Base-by-base conservation (phyloP, 2,329 filamentous ascomycete species). In the Rutstroemia sp. region DNA sequence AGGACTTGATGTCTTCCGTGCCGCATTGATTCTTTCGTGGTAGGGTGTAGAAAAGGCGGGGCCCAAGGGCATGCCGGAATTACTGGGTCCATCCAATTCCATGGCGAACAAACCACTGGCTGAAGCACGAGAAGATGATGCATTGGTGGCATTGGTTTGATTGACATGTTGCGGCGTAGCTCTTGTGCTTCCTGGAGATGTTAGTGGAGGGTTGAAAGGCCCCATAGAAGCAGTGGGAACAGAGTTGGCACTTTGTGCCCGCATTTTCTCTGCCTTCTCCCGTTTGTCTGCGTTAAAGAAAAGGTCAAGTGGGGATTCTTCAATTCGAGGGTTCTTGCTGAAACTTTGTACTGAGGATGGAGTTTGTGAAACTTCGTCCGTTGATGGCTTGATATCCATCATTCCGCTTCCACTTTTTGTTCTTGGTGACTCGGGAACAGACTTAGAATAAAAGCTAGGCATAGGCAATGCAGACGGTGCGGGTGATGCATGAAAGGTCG, bases 401-500 rank as follows among this genome's bases (percentile, higher is more conserved):
- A 71, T 65, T 5, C 79, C 65, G 59, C 73, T 72, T 45, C 76
- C 61, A 45, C 69, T 71, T 59, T 69, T 76, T 59, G 73, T 69
- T 19, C 71, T 71, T 14, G 72, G 82, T 3, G 84, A 85, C 57
- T 87, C 85, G 3, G 85, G 84, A 12, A 88, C 78, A 0, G 89
- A 84, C 66, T 87, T 92, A 27, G 87, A 86, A 60, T 88, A 82
- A 70, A 96, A 96, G 67, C 87, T 95, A 10, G 94, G 94, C 57
- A 96, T 87, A 0, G 94, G 94, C 34, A 99, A 77, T 23, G 90
- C 85, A 8, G 91, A 95, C 0, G 94, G 88, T 1, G 92, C 92
- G 19, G 94, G 94, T 8, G 94, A 97, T 42, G 91, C 89, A 71
- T 96, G 92, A 71, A 97, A 99, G 5, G 91, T 95, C 36, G 92